A percentile compares a stretch with the other conserved stretches of the same genome.
phyloP scores from a whole-genome alignment of 345 rosid species.

The Gossypioides kirkii region DNA sequence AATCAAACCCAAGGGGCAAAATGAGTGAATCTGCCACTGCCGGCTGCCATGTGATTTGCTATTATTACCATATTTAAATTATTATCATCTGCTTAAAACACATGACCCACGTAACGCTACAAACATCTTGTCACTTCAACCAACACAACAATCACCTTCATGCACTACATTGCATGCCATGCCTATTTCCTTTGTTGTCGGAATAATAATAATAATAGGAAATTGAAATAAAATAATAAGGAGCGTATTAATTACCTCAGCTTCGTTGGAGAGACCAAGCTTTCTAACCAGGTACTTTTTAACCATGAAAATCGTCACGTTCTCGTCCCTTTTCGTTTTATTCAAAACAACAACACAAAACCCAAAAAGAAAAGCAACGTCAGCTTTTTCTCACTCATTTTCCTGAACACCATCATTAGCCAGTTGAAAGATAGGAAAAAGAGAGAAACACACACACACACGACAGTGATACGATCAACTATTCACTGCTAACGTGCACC shows the following conservation, averaged over 20 bases:
- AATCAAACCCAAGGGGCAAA: background rate
- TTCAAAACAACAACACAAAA: slow-evolving; percentile 4
- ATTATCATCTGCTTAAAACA: background rate
- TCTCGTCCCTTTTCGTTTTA: slow-evolving; percentile 28
- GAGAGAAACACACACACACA: background rate
- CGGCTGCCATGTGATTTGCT: background rate
- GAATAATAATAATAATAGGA: background rate
- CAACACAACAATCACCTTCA: slow-evolving; percentile 15
- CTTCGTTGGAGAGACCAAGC: slow-evolving; percentile 41
- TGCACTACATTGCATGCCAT: slow-evolving; percentile 13
- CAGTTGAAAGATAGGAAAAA: slow-evolving; percentile 16
- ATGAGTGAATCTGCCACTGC: background rate
- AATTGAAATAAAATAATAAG: background rate
- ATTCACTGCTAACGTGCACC: slow-evolving; percentile 16
- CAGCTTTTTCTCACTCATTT: slow-evolving; percentile 27
- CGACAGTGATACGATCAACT: slow-evolving; percentile 15
- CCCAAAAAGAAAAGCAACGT: slow-evolving; percentile 22
- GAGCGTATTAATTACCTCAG: slow-evolving; percentile 25
- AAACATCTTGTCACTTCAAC: slow-evolving; percentile 10
- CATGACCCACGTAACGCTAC: slow-evolving; percentile 8
- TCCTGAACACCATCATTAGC: slow-evolving; percentile 32
- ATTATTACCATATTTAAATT: background rate
- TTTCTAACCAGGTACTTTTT: slow-evolving; percentile 37
- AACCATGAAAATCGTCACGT: slow-evolving; percentile 33
- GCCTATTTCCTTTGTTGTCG: slow-evolving; percentile 8